Evolutionary conservation across 2,329 filamentous ascomycete genomes (phyloP).

Genomic region (Calonectria pteridis): DNA sequence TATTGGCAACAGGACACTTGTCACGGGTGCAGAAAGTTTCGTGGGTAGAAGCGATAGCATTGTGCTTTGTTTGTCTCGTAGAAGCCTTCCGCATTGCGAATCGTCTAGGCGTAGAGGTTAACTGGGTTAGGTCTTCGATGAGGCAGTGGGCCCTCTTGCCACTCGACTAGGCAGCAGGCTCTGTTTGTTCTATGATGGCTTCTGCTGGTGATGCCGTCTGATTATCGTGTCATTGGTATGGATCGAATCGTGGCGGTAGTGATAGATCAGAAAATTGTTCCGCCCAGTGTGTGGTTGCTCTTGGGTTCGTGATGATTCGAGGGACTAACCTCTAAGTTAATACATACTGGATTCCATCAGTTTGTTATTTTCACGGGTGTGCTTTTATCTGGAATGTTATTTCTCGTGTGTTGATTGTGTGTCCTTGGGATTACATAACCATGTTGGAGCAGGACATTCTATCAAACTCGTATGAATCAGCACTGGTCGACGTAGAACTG

Average conservation of each 20-base stretch:
- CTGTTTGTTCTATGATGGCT: neutral
- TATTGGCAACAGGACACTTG: too few relatives aligned
- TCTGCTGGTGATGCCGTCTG: neutral
- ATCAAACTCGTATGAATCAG: neutral
- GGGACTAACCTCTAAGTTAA: neutral
- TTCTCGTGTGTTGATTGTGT: neutral
- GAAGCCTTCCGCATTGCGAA: neutral
- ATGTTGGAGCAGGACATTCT: neutral
- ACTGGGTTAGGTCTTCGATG: neutral
- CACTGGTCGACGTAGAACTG: neutral
- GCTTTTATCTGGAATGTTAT: neutral
- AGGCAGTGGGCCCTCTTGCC: neutral
- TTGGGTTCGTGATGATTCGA: neutral
- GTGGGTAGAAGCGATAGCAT: neutral
- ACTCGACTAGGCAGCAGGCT: neutral
- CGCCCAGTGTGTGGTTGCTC: neutral
- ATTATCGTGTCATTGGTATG: neutral
- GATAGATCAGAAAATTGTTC: neutral
- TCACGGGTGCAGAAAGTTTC: neutral
- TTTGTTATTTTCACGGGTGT: neutral
- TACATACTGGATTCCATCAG: neutral
- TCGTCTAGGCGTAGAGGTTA: neutral
- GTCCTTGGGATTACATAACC: neutral
- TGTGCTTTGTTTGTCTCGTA: neutral
- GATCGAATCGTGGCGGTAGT: neutral